Evolutionary conservation across 805 yeast species (phyloP), one percentile per base, ranked within the genome.

Genomic region (Yarrowia osloensis): DNA sequence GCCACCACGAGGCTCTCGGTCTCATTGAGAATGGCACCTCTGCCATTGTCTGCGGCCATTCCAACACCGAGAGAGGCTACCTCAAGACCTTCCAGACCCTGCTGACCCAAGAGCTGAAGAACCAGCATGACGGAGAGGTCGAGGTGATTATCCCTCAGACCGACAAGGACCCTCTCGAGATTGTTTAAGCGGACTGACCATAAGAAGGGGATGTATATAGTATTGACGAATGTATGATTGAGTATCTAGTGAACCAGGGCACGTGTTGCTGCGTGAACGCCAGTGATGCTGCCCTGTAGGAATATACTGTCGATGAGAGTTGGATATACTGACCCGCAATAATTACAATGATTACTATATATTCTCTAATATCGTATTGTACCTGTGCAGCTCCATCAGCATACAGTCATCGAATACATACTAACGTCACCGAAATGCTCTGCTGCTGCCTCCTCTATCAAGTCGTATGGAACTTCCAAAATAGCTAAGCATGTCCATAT

Each of bases 1-100:
- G 97, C 26, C 99, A 95, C 73, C 99, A 95, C 74, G 98, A 95
- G 75, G 88, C 89, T 11, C 81, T 95, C 44, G 84, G 77, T 67
- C 81, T 88, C 70, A 85, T 82, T 59, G 98, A 94, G 72, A 72
- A 79, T 17, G 97, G 97, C 0, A 80, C 85, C 19, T 80, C 86
- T 11, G 91, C 92, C 2, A 81, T 95, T 55, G 84, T 86, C 2
- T 89, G 96, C 72, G 94, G 94, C 73, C 99, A 95, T 74, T 85
- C 96, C 21, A 94, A 94, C 75, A 91, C 97, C 0, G 99, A 95
- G 77, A 81, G 99, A 67, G 97, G 96, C 0, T 95, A 87, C 74
- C 79, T 95, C 69, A 54, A 73, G 26, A 81, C 78, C 0, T 80
- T 90, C 71, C 81, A 83, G 75, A 68, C 75, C 26, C 87, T 85